Conservation (phyloP, 805 yeast genomes). For the Saccharomyces jurei region DNA sequence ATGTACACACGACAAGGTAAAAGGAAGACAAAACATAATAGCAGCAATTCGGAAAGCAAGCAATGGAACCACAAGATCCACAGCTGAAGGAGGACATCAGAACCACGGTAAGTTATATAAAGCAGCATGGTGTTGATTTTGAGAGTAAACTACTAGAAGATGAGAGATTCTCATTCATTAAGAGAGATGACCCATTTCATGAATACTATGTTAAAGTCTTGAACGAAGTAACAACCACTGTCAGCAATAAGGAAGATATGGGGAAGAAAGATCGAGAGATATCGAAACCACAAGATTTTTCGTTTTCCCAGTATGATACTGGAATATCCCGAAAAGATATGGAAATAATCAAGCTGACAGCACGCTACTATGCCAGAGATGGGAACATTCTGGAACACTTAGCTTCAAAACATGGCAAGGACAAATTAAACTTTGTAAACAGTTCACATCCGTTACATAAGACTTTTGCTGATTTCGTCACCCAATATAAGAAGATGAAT, state of each 20-base stretch:
- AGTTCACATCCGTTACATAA: constrained; percentile 51
- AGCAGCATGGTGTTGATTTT: constrained; percentile 58
- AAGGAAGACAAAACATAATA: constrained; percentile 31
- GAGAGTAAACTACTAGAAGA: constrained; percentile 50
- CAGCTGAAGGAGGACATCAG: constrained; percentile 43
- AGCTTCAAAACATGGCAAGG: constrained; percentile 21
- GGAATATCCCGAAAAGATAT: constrained; percentile 53
- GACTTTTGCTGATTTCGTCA: constrained; percentile 41
- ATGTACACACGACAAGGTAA: constrained; percentile 16
- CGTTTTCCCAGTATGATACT: constrained; percentile 25
- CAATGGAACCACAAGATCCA: constrained; percentile 47
- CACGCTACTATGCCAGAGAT: constrained; percentile 33
- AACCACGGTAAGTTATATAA: constrained; percentile 65
- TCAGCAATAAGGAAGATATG: background rate
- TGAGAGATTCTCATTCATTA: constrained; percentile 57
- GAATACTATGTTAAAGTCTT: constrained; percentile 38
- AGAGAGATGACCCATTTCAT: constrained; percentile 45
- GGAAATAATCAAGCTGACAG: constrained; percentile 63
- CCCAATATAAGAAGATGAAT: constrained; percentile 44
- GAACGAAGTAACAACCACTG: background rate
- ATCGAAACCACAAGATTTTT: constrained; percentile 19
- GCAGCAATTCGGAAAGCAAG: background rate
- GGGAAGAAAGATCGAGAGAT: constrained; percentile 30
- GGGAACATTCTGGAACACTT: background rate
- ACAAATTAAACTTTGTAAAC: constrained; percentile 63